Percentiles rank a stretch among this genome's conserved stretches.
phyloP scores from a whole-genome alignment of 2,329 filamentous ascomycete genomes.

The Claviceps sp. region DNA sequence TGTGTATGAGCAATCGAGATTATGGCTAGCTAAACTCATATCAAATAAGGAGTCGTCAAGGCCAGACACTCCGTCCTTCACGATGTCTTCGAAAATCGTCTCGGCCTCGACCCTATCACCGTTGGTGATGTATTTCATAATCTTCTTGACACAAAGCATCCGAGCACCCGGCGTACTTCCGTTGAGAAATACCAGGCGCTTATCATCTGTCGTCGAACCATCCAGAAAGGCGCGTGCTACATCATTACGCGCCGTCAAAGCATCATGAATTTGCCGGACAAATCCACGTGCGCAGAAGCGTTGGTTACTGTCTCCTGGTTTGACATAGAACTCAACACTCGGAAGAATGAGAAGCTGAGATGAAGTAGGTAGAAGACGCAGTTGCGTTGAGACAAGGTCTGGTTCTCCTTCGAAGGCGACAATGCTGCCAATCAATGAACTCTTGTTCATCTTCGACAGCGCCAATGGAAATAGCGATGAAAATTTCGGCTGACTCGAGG shows the following conservation, averaged over 20 bases:
- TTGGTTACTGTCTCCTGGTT: not conserved
- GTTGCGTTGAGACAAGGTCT: slow-evolving; percentile 43
- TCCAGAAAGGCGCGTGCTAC: slow-evolving; percentile 38
- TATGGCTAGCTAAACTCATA: slow-evolving; percentile 8
- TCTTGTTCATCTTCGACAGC: slow-evolving; percentile 9
- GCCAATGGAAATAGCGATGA: not conserved
- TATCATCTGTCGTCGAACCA: slow-evolving; percentile 30
- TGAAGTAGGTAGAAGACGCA: slow-evolving; percentile 45
- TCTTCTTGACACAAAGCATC: slow-evolving; percentile 38
- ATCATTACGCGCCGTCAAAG: slow-evolving; percentile 31
- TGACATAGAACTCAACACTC: slow-evolving; percentile 9
- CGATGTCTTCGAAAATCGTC: slow-evolving; percentile 34
- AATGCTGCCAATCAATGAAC: slow-evolving; percentile 30
- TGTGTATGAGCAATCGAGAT: not conserved
- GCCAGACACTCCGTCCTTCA: slow-evolving; percentile 34
- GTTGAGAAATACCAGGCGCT: slow-evolving; percentile 45
- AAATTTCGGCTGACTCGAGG: not conserved
- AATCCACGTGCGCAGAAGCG: slow-evolving; percentile 20
- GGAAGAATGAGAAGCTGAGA: slow-evolving; percentile 45
- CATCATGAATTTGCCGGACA: slow-evolving; percentile 38
- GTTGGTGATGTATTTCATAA: slow-evolving; percentile 37
- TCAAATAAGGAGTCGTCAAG: slow-evolving; percentile 14
- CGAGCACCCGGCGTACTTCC: slow-evolving; percentile 44
- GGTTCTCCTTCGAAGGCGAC: slow-evolving; percentile 47
- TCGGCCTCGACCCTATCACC: slow-evolving; percentile 38